Percentiles rank a stretch among this genome's conserved stretches.
phyloP scores from a whole-genome alignment of 164 flowering plant genomes.

The Nymphaea thermarum region DNA sequence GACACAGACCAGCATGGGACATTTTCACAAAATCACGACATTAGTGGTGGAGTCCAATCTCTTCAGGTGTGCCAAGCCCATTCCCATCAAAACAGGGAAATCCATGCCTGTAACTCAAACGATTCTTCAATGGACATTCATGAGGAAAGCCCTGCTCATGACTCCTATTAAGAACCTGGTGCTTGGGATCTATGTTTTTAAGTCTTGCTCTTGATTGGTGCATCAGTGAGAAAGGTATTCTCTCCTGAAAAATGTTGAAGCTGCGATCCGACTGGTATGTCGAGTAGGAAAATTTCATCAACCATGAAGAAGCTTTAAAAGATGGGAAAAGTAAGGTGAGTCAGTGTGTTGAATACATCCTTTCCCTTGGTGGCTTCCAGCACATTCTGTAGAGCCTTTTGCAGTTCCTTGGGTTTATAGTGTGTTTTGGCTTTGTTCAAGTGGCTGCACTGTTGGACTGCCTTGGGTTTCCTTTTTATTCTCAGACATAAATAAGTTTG shows the following conservation, averaged over 20 bases:
- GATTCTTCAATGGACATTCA: slow-evolving; percentile 80
- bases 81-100: slow-evolving; percentile 33
- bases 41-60: neutral
- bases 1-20: neutral
- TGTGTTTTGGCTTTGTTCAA: neutral
- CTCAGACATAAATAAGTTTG: neutral
- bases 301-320: neutral
- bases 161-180: neutral
- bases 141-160: slow-evolving; percentile 7
- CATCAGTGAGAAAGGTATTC: neutral
- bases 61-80: slow-evolving; percentile 23
- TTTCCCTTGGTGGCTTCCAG: neutral
- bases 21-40: neutral
- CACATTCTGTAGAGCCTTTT: neutral
- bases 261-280: neutral
- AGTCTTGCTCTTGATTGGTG: neutral
- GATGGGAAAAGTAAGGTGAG: neutral
- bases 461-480: neutral
- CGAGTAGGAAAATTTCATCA: neutral
- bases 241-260: neutral
- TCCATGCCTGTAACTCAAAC: slow-evolving; percentile 32
- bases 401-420: neutral
- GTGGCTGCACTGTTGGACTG: neutral
- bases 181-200: neutral
- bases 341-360: neutral